phyloP scores from a whole-genome alignment of 768 basidiomycete genomes.

The Bullera alba region DNA sequence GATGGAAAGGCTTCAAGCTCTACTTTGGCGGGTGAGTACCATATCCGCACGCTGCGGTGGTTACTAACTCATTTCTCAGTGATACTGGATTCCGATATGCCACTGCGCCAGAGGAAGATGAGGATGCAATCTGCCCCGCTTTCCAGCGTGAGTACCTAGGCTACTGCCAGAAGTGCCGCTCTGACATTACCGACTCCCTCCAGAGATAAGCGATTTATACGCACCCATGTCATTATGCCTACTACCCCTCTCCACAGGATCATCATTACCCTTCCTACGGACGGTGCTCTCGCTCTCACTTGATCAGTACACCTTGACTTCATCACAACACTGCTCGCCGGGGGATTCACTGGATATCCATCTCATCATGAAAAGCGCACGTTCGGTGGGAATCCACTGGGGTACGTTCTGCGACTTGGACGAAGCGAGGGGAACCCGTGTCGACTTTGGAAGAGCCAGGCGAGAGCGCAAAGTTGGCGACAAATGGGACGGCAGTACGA shows the following conservation, averaged over 20 bases:
- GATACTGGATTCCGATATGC: conserved; percentile 46
- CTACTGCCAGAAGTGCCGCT: not conserved
- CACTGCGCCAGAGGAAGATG: conserved; percentile 30
- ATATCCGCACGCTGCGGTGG: not conserved
- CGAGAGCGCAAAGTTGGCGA: conserved; percentile 13
- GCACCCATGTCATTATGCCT: conserved; percentile 35
- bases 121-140: conserved; percentile 41
- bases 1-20: conserved; percentile 37
- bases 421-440: conserved; percentile 33
- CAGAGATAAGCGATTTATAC: conserved; percentile 41
- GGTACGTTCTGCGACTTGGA: conserved; percentile 38
- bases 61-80: conserved; percentile 9
- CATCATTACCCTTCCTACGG: conserved; percentile 43
- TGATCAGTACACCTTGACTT: conserved; percentile 44
- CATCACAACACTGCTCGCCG: conserved; percentile 34
- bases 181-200: not conserved
- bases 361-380: conserved; percentile 16
- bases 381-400: conserved; percentile 38
- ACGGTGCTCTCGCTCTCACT: conserved; percentile 42
- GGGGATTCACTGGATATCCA: conserved; percentile 35
- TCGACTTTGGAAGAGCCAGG: conserved; percentile 34
- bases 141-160: conserved; percentile 28
- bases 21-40: conserved; percentile 43
- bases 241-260: conserved; percentile 43
- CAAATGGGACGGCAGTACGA: conserved; percentile 14